phyloP scores from a whole-genome alignment of 202 grass and related monocot genomes.

The Zoysia matrella region DNA sequence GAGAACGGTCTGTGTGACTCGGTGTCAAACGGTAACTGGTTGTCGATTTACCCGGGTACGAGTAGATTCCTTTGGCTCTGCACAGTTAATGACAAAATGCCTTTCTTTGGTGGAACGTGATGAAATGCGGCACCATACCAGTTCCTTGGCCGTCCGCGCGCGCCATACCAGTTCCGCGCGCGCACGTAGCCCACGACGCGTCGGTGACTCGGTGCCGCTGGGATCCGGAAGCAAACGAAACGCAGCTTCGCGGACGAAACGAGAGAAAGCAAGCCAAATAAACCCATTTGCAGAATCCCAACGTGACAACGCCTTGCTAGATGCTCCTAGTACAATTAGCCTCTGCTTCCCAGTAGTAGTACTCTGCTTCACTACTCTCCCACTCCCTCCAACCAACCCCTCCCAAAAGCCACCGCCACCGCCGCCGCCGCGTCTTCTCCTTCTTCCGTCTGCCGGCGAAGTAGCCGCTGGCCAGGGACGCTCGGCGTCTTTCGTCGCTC shows the following conservation, averaged over 20 bases:
- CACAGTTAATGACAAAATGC: background rate
- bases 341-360: background rate
- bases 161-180: background rate
- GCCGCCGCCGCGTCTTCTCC: background rate
- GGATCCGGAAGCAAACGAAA: background rate
- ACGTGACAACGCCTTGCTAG: background rate
- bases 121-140: background rate
- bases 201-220: background rate
- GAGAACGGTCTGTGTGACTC: no score
- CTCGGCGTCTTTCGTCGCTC: background rate
- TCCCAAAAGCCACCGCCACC: conserved; percentile 10
- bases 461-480: background rate
- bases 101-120: background rate
- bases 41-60: background rate
- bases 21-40: background rate
- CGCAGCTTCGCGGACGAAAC: conserved; percentile 13
- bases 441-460: background rate
- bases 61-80: background rate
- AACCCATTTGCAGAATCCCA: background rate
- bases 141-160: background rate
- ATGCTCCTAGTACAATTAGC: no score
- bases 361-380: background rate
- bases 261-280: background rate
- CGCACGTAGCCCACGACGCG: conserved; percentile 20
- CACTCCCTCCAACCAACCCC: conserved; percentile 1